Percentiles rank a stretch among this genome's conserved stretches.
Evolutionary conservation across 179 eudicot genomes (phyloP).

Genomic region (Drosera spatulata): DNA sequence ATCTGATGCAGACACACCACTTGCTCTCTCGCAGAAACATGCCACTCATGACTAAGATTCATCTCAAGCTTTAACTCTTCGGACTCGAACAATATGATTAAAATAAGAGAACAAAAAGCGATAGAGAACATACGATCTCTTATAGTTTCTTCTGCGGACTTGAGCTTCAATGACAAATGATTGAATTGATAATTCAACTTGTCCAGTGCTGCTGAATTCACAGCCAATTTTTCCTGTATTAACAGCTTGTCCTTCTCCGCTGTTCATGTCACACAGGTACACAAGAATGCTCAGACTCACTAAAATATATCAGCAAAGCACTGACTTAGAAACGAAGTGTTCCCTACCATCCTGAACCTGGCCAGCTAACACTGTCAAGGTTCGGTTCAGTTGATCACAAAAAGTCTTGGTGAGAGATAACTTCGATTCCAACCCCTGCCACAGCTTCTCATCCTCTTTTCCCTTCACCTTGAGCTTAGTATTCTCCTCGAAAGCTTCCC

Average conservation of each 20-base stretch:
- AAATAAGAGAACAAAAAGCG: not conserved
- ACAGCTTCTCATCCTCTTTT: constrained; percentile 85
- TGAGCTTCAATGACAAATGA: constrained; percentile 49
- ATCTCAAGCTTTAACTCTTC: no score
- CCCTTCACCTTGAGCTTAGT: constrained; percentile 83
- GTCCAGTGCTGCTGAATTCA: constrained; percentile 49
- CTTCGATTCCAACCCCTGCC: constrained; percentile 87
- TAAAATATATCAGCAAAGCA: not conserved
- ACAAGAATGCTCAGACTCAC: not conserved
- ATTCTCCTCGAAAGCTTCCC: constrained; percentile 70
- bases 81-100: no score
- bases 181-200: constrained; percentile 55
- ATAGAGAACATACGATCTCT: constrained; percentile 38
- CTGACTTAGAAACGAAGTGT: not conserved
- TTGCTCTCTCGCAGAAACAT: not conserved
- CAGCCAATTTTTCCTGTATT: constrained; percentile 49
- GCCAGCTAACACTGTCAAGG: constrained; percentile 56
- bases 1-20: constrained; percentile 2
- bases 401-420: constrained; percentile 69
- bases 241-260: constrained; percentile 75
- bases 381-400: constrained; percentile 81
- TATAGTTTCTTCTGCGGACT: constrained; percentile 57
- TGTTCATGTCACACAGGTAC: constrained; percentile 19
- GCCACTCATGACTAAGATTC: not conserved
- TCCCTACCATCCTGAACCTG: constrained; percentile 77